Base-by-base conservation (phyloP, 768 basidiomycete genomes). In the Leucocoprinus birnbaumii region DNA sequence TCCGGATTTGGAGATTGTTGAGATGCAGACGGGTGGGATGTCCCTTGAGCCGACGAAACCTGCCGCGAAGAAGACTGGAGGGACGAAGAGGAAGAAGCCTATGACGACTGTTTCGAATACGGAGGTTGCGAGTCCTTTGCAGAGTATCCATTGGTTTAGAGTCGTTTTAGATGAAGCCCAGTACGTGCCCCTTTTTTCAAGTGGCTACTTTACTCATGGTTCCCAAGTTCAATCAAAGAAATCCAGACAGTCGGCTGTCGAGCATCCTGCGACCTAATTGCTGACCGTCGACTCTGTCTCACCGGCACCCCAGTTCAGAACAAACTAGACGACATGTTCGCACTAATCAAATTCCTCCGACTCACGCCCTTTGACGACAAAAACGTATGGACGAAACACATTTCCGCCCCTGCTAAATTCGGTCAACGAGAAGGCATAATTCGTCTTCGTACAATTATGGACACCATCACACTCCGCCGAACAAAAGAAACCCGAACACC, bases 221-320 rank as follows among this genome's bases (percentile, higher is more conserved):
- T 59, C 58, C 6, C 52, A 40, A 98, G 96, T 63, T 97, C 86
- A 55, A 99, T 99, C 73, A 99, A 99, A 70, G 96, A 98, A 71
- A 88, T 92, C 5, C 80, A 83, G 21, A 99, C 97, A 1, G 92
- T 98, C 41, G 95, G 89, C 42, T 94, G 94, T 59, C 86, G 92
- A 53, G 97, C 97, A 6, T 94, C 90, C 11, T 98, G 97, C 70
- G 94, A 97, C 68, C 80, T 99, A 47, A 82, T 89, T 69, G 93
- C 97, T 14, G 92, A 98, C 65, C 86, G 97, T 50, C 86, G 97
- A 14, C 76, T 98, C 41, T 95, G 93, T 68, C 76, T 99, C 38
- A 95, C 95, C n/a, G 97, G 97, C 53, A 99, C 97, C 7, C 97
- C 97, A 1, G 94, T 99, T 35, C 97, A 99, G 74, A 99, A 99